Base-by-base conservation (phyloP, 352 stramenopile genomes). In the Chrysophaeum taylorii region DNA sequence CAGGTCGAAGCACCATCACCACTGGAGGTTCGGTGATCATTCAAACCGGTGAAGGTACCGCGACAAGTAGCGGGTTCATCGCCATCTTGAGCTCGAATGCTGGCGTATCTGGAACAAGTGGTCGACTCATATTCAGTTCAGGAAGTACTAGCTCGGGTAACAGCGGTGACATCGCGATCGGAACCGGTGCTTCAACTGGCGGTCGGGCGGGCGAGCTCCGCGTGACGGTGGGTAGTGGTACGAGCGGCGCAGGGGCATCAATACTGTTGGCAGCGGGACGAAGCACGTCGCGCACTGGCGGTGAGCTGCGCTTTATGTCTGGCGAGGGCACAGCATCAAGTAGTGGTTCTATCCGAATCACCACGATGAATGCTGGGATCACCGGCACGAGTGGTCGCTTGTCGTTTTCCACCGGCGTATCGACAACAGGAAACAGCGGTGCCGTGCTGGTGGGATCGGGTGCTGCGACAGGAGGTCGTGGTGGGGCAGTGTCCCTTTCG, bases 51-150 rank as follows among this genome's bases (percentile, higher is more conserved):
- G 48, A 60, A 60, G 48, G 48, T 4, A 60, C 48, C 48, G 21
- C 25, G 25, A 60, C 48, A 60, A 60, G 48, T 25, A 73, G 73
- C 16, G 72, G 64, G 29, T 70, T 57, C 50, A 76, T 74, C 43
- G 36, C 81, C 14, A 41, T 39, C 18, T 38, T 76, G 21, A 43
- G 36, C 2, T 63, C 60, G n/a, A 73, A 68, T 67, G 39, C 21
- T 43, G 72, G 73, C 0, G 29, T 36, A 16, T 61, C 73, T 62
- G 71, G 75, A 31, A 25, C 7, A 29, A 71, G 81, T 0, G 81
- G 81, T 21, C 75, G 73, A 36, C 73, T 86, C 48, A 48, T 68
- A 25, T 71, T 71, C 48, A 71, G 50, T 29, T 63, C 43, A 16
- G 42, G 66, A 23, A 23, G n/a, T 21, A 18, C 43, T 23, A n/a